A percentile compares a stretch with the other conserved stretches of the same genome.
Conservation (phyloP, 805 yeast species). For the Kazachstania kunashirensis region DNA sequence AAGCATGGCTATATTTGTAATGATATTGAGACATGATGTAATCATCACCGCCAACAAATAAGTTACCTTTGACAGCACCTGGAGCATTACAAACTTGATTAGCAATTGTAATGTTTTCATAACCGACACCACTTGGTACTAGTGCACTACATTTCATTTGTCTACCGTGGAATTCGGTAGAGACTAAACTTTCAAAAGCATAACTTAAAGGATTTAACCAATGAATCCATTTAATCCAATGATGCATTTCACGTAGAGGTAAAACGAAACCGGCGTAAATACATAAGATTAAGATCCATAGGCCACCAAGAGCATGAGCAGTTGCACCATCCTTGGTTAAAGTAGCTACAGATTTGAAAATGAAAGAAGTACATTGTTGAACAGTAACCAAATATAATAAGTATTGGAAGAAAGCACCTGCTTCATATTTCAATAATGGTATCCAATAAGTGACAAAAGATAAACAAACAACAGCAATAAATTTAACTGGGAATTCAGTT, state of each 20-base stretch:
- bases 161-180: slow-evolving; percentile 47
- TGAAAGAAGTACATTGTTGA: slow-evolving; percentile 43
- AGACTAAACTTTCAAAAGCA: slow-evolving; percentile 45
- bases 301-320: slow-evolving; percentile 48
- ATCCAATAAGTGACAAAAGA: slow-evolving; percentile 44
- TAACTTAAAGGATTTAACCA: slow-evolving; percentile 41
- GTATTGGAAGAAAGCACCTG: slow-evolving; percentile 47
- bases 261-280: slow-evolving; percentile 48
- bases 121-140: slow-evolving; percentile 50
- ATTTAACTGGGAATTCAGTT: slow-evolving; percentile 48
- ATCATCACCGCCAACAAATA: slow-evolving; percentile 42
- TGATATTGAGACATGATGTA: slow-evolving; percentile 34
- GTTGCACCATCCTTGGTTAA: slow-evolving; percentile 43
- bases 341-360: slow-evolving; percentile 46
- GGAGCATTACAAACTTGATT: slow-evolving; percentile 43
- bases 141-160: slow-evolving; percentile 40
- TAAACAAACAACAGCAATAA: slow-evolving; percentile 40
- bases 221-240: slow-evolving; percentile 54
- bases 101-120: slow-evolving; percentile 32
- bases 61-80: slow-evolving; percentile 40
- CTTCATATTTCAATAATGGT: slow-evolving; percentile 40
- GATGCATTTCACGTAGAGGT: slow-evolving; percentile 39
- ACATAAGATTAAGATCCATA: slow-evolving; percentile 46
- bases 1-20: slow-evolving; percentile 38
- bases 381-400: slow-evolving; percentile 37